Evolutionary conservation across 345 rosid genomes (phyloP).

Genomic region (Eucalyptus pauciflora): DNA sequence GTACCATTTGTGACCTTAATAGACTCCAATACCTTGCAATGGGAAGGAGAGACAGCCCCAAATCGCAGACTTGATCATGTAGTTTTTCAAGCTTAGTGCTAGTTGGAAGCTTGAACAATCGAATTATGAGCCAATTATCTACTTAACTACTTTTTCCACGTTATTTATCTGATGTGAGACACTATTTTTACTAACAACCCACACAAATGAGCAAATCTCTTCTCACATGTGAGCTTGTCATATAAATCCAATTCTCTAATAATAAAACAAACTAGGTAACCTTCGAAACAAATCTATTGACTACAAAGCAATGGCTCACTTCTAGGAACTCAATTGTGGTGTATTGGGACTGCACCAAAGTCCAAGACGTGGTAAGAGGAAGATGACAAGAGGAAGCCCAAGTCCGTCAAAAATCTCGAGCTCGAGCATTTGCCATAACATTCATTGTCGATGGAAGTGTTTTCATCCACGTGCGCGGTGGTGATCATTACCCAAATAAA

Average conservation of each 20-base stretch:
- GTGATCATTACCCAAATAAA: background rate
- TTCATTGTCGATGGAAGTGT: background rate
- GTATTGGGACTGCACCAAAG: background rate
- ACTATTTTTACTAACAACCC: background rate
- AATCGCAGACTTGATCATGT: background rate
- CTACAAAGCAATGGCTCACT: background rate
- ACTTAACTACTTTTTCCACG: background rate
- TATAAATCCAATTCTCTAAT: background rate
- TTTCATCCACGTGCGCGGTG: background rate
- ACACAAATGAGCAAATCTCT: background rate
- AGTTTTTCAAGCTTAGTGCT: background rate
- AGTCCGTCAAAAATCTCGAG: background rate
- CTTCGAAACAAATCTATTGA: background rate
- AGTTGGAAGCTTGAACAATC: background rate
- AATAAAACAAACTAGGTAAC: background rate
- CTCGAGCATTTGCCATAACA: background rate
- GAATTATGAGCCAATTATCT: background rate
- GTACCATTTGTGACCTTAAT: background rate
- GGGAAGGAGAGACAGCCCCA: background rate
- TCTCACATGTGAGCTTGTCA: background rate
- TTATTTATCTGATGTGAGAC: background rate
- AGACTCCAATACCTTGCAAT: background rate
- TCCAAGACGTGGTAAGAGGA: background rate
- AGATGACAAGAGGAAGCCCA: background rate
- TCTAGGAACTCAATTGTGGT: background rate